Conservation (phyloP, 2,329 filamentous ascomycete species). For the Penicillium freii region DNA sequence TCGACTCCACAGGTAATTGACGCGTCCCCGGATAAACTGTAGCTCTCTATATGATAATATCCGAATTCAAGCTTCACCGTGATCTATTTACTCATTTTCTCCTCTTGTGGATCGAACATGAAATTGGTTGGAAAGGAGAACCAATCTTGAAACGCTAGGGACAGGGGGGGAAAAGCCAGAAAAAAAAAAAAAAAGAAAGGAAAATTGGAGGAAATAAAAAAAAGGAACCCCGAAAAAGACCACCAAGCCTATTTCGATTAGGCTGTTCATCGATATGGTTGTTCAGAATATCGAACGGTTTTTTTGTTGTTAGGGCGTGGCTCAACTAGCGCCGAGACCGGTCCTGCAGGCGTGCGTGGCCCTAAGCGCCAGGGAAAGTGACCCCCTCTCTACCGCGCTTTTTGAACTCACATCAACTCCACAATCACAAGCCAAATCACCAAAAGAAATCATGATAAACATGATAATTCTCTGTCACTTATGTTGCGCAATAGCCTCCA, state of each 20-base stretch:
- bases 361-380: slow-evolving; percentile 17
- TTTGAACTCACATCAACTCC: not conserved
- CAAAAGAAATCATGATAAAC: too few relatives aligned
- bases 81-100: not conserved
- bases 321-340: slow-evolving; percentile 8
- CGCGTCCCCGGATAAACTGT: not conserved
- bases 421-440: not conserved
- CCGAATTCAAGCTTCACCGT: not conserved
- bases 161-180: not conserved
- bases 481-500: slow-evolving; percentile 33
- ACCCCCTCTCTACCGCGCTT: slow-evolving; percentile 8
- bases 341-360: slow-evolving; percentile 21
- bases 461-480: not conserved
- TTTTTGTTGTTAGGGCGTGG: not conserved
- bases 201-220: not conserved
- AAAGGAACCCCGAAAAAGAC: slow-evolving; percentile 2
- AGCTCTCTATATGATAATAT: not conserved
- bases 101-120: not conserved
- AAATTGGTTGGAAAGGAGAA: not conserved
- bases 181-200: not conserved
- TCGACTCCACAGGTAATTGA: slow-evolving; percentile 10
- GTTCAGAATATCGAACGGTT: slow-evolving; percentile 12
- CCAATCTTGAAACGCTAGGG: not conserved
- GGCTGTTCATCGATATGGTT: slow-evolving; percentile 5
- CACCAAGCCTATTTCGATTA: slow-evolving; percentile 3